Conservation (phyloP, 2,329 filamentous ascomycete species). For the Pestalotiopsis sp. region DNA sequence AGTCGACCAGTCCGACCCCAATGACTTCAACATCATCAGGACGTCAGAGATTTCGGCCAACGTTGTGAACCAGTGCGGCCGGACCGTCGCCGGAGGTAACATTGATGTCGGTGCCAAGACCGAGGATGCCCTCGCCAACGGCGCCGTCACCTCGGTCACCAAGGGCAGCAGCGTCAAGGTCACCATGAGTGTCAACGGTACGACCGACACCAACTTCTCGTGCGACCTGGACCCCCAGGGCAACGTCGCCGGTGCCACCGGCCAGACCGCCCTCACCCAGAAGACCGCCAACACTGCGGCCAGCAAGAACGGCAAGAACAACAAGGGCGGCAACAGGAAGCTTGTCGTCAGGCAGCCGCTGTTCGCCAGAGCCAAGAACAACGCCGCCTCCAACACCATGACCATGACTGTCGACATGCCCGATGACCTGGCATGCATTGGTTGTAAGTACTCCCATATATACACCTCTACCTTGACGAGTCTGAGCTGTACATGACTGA, state of each 20-base stretch:
- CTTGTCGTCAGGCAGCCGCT: conserved; percentile 1
- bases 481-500: neutral
- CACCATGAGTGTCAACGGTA: conserved; percentile 55
- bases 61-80: conserved; percentile 62
- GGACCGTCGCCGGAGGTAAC: conserved; percentile 62
- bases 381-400: conserved; percentile 19
- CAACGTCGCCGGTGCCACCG: conserved; percentile 38
- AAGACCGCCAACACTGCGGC: conserved; percentile 23
- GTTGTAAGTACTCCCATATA: conserved; percentile 27
- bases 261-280: conserved; percentile 42
- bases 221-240: conserved; percentile 39
- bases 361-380: neutral
- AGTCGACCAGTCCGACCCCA: conserved; percentile 10
- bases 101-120: conserved; percentile 64
- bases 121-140: conserved; percentile 50
- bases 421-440: conserved; percentile 33
- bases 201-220: conserved; percentile 57
- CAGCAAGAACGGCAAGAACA: neutral
- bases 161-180: conserved; percentile 46
- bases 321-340: neutral
- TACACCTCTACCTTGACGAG: neutral
- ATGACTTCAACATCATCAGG: conserved; percentile 64
- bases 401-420: conserved; percentile 39
- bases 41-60: conserved; percentile 56
- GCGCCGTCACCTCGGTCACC: conserved; percentile 51